These are phyloP conservation scores for Fragilariopsis cylindrus DNA, from an alignment of 108 stramenopile genomes.

Conservation along the genomic window DNA sequence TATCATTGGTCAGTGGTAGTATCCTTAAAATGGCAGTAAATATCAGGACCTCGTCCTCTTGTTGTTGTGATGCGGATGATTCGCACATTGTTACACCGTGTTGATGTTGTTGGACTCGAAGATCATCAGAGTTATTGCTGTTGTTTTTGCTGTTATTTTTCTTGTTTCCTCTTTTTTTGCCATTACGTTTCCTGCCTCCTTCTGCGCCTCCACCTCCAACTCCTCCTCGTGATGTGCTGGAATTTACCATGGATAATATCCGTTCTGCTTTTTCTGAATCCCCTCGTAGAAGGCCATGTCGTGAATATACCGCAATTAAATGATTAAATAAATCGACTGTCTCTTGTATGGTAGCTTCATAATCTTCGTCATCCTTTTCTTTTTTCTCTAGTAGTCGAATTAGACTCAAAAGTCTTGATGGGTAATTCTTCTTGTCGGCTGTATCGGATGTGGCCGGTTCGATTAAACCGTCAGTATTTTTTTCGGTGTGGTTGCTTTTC, in stretches of 20 bases:
- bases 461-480: background rate
- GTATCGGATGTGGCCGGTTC: constrained; percentile 1
- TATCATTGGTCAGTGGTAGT: constrained; percentile 1
- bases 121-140: background rate
- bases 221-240: background rate
- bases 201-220: no score
- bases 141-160: background rate
- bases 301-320: constrained; percentile 37
- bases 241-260: constrained; percentile 19
- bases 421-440: constrained; percentile 1
- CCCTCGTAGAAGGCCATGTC: constrained; percentile 36
- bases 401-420: constrained; percentile 22
- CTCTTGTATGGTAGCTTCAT: constrained; percentile 21
- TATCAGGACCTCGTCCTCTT: constrained; percentile 22
- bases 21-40: constrained; percentile 41
- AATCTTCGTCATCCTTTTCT: background rate
- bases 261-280: constrained; percentile 26
- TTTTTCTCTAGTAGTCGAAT: constrained; percentile 32
- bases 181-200: background rate
- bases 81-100: background rate
- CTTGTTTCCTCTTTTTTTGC: constrained; percentile 4
- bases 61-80: background rate
- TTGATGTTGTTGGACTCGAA: constrained; percentile 3
- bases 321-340: constrained; percentile 30
- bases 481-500: background rate